Conservation (phyloP, 352 stramenopile genomes). For the Pythium aphanidermatum region DNA sequence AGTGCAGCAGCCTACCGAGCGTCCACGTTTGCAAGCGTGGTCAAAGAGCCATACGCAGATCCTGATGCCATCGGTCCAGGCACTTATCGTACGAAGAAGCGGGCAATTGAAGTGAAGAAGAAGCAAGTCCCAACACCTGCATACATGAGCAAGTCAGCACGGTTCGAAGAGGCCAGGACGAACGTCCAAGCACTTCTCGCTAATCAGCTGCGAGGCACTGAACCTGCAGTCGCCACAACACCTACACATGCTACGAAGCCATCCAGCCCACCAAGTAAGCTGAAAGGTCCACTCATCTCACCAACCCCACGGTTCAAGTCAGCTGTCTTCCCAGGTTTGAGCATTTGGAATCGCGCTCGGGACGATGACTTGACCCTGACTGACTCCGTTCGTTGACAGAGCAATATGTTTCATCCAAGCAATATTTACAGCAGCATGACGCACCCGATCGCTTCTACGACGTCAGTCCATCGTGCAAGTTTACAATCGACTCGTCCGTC, state of each 20-base stretch:
- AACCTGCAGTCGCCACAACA: too few species aligned
- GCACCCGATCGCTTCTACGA: constrained; percentile 67
- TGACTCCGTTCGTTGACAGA: constrained; percentile 22
- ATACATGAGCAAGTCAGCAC: constrained; percentile 49
- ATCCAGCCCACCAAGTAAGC: constrained; percentile 23
- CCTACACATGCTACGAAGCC: neutral
- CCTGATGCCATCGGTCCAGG: constrained; percentile 49
- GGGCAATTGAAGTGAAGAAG: constrained; percentile 52
- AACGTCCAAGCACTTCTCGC: constrained; percentile 44
- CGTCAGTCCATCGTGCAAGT: constrained; percentile 65
- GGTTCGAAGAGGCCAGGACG: constrained; percentile 49
- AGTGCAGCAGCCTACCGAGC: constrained; percentile 58
- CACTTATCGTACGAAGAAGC: constrained; percentile 53
- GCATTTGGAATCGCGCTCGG: neutral
- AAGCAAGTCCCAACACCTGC: constrained; percentile 46
- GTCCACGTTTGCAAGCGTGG: constrained; percentile 62
- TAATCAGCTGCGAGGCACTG: constrained; percentile 6
- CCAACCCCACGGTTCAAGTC: constrained; percentile 69
- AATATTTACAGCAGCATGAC: constrained; percentile 46
- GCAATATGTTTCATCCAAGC: constrained; percentile 61
- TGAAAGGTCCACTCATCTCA: constrained; percentile 45
- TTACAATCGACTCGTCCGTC: constrained; percentile 53
- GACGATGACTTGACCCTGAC: neutral
- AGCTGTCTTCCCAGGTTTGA: constrained; percentile 46
- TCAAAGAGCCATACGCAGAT: constrained; percentile 66